phyloP scores from a whole-genome alignment of 441 rosid species.

The Pelargonium myrrhifolium region DNA sequence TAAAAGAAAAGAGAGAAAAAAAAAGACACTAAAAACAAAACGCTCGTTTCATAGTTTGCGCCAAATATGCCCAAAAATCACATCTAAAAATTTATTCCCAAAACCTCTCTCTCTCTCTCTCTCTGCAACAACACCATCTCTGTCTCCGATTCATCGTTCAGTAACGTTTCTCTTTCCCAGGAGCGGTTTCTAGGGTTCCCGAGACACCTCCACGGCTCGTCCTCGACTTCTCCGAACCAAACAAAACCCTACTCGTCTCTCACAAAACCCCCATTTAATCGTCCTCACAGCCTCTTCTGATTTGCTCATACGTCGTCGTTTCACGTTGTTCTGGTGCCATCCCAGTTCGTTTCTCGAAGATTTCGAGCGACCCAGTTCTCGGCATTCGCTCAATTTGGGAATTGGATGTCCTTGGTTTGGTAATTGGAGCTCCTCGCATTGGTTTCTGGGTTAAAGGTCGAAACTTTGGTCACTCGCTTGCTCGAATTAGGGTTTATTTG shows the following conservation, averaged over 20 bases:
- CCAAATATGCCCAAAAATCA: too few species aligned
- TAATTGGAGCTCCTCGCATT: background rate
- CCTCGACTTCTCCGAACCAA: background rate
- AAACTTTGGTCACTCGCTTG: background rate
- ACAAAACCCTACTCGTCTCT: background rate
- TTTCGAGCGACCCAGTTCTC: background rate
- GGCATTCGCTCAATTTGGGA: background rate
- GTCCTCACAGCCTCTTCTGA: background rate
- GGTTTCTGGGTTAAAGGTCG: background rate
- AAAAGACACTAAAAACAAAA: too few species aligned
- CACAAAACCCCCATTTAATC: background rate
- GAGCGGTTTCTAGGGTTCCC: background rate
- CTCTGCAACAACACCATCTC: background rate
- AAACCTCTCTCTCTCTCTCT: background rate
- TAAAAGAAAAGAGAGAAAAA: too few species aligned
- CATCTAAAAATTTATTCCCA: background rate
- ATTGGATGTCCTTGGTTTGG: background rate
- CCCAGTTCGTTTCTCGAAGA: background rate
- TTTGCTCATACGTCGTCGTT: background rate
- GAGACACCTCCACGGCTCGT: background rate
- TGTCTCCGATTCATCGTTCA: background rate
- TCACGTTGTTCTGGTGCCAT: background rate
- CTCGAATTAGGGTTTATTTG: background rate
- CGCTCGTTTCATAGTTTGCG: too few species aligned
- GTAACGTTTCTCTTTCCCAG: background rate